phyloP scores from a whole-genome alignment of 176 grass and related monocot genomes.

The Echinochloa phyllopogon region DNA sequence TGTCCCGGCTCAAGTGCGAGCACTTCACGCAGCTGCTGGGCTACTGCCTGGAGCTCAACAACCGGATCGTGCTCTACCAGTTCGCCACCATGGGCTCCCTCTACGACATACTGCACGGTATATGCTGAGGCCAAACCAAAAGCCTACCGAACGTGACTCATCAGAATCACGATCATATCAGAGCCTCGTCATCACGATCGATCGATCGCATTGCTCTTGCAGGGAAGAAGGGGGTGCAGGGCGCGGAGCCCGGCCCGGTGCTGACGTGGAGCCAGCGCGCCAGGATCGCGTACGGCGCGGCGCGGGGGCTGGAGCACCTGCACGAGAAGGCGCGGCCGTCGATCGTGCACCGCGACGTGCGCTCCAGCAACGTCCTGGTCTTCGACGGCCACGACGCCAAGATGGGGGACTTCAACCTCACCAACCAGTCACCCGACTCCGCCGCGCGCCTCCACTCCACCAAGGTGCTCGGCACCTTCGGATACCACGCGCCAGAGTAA shows the following conservation, averaged over 20 bases:
- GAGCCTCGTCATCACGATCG: too few species aligned
- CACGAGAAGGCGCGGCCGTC: slow-evolving; percentile 84
- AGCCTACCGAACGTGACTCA: too few species aligned
- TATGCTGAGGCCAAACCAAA: too few species aligned
- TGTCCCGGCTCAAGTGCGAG: slow-evolving; percentile 68
- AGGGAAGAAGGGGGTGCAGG: slow-evolving; percentile 95
- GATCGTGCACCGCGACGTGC: slow-evolving; percentile 83
- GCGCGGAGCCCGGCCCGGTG: slow-evolving; percentile 66
- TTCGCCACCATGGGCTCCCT: slow-evolving; percentile 84
- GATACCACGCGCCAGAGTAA: slow-evolving; percentile 95
- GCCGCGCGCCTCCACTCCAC: slow-evolving; percentile 91
- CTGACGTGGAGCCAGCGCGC: slow-evolving; percentile 81
- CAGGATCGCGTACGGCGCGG: slow-evolving; percentile 71
- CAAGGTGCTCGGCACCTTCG: slow-evolving; percentile 94
- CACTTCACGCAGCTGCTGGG: slow-evolving; percentile 81
- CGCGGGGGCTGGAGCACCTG: slow-evolving; percentile 81
- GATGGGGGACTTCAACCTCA: slow-evolving; percentile 94
- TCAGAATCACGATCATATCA: too few species aligned
- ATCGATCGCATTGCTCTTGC: not conserved
- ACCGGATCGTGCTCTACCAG: slow-evolving; percentile 81
- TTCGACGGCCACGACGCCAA: slow-evolving; percentile 76
- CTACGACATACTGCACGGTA: slow-evolving; percentile 88
- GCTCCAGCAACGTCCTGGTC: slow-evolving; percentile 95
- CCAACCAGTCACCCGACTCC: slow-evolving; percentile 88
- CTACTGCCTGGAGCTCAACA: slow-evolving; percentile 87